Base-by-base conservation (phyloP, 257 asterid genomes). In the Capsicum rhomboideum region DNA sequence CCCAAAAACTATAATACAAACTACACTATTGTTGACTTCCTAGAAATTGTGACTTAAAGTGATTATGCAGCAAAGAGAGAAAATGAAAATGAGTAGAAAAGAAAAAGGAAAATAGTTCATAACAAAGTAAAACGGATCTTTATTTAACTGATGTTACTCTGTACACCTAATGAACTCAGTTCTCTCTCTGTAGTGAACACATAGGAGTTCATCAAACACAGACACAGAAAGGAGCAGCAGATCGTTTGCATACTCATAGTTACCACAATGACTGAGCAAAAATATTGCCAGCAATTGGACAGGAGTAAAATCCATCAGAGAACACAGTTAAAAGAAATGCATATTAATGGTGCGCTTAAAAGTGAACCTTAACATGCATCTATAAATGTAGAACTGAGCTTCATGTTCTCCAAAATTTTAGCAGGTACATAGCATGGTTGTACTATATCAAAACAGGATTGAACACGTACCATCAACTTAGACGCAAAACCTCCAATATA, bases 401-500 rank as follows among this genome's bases (percentile, higher is more conserved):
- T 50, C 26, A 50, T 26, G 26, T 26, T 26, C 81, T 75, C 61
- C 8, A 18, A 74, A 23, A 52, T 75, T 61, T 50, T 75, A 50
- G 81, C 63, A 14, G 17, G 81, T 75, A 50, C n/a, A 50, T 16
- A 26, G 26, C 44, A 64, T 64, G 72, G 81, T 75, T 26, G 10
- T 75, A 75, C 46, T 26, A 75, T 17, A 75, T 75, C 81, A 50
- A 75, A 44, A 50, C n/a, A 49, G 17, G 44, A 75, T 75, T 75
- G 81, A 75, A 50, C 29, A 82, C 82, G 29, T 88, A 96, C 99
- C 99, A 97, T 97, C 78, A 97, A 88, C 91, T 92, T 94, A 81
- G 98, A 89, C 34, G 97, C 91, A 86, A 96, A 96, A 53, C 99
- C 99, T 54, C 98, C 98, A 26, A 87, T 90, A 77, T 94, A 96